Evolutionary conservation across 2,329 filamentous ascomycete genomes (phyloP).

Genomic region (Penicillium sp.): DNA sequence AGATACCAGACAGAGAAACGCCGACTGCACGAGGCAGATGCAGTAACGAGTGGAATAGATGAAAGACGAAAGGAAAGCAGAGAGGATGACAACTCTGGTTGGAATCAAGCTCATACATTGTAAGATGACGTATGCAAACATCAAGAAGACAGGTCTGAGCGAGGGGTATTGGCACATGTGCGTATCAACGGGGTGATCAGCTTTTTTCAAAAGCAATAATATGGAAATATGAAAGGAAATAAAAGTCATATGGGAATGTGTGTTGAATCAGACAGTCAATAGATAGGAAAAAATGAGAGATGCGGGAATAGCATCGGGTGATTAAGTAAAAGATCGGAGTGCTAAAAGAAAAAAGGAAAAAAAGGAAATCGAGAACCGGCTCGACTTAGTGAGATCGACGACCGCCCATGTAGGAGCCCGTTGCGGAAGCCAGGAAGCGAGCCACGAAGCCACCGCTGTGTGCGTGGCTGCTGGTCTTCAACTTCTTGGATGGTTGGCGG

Average conservation of each 20-base stretch:
- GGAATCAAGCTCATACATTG: background rate
- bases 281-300: background rate
- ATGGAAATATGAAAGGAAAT: slow-evolving; percentile 3
- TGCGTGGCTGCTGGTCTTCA: slow-evolving; percentile 33
- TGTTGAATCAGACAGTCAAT: background rate
- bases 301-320: slow-evolving; percentile 1
- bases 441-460: slow-evolving; percentile 42
- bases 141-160: slow-evolving; percentile 2
- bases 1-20: background rate
- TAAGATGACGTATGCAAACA: background rate
- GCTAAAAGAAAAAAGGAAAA: background rate
- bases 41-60: background rate
- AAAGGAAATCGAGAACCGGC: slow-evolving; percentile 17
- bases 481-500: slow-evolving; percentile 43
- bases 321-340: slow-evolving; percentile 4
- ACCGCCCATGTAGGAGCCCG: slow-evolving; percentile 42
- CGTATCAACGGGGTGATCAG: slow-evolving; percentile 14
- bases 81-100: background rate
- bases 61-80: background rate
- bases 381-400: slow-evolving; percentile 34
- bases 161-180: slow-evolving; percentile 21
- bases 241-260: slow-evolving; percentile 3
- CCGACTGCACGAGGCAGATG: background rate
- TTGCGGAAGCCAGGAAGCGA: slow-evolving; percentile 44
- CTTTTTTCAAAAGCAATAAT: slow-evolving; percentile 20